phyloP scores from a whole-genome alignment of 2,329 filamentous ascomycete genomes.

The Neoarthrinium moseri region DNA sequence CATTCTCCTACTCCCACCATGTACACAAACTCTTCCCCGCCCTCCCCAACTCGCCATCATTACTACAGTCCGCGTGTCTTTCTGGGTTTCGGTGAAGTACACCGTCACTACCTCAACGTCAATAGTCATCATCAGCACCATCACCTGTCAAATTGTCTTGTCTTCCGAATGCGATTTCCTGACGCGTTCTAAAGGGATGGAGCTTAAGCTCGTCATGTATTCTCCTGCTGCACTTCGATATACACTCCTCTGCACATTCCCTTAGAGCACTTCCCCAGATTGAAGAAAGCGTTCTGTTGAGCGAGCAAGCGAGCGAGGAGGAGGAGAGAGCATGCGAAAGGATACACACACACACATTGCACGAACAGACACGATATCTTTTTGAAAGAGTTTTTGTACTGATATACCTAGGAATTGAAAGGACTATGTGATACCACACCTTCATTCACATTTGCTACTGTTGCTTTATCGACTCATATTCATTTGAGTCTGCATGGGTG shows the following conservation, averaged over 20 bases:
- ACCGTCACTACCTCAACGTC: conserved; percentile 3
- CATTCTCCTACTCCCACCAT: conserved; percentile 2
- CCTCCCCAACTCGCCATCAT: not conserved
- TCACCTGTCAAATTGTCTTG: not conserved
- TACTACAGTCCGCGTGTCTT: too few species aligned
- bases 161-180: conserved; percentile 8
- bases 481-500: not conserved
- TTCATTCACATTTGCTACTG: not conserved
- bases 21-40: not conserved
- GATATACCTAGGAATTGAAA: conserved; percentile 14
- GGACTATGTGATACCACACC: conserved; percentile 10
- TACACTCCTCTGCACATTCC: not conserved
- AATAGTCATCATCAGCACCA: not conserved
- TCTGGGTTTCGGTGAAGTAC: not conserved
- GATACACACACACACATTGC: not conserved
- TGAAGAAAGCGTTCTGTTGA: not conserved
- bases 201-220: not conserved
- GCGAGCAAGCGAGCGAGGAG: not conserved
- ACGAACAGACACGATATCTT: not conserved
- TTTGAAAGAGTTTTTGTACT: conserved; percentile 1
- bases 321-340: not conserved
- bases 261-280: not conserved
- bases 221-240: not conserved
- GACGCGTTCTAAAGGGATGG: conserved; percentile 10
- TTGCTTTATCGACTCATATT: not conserved